Base-by-base conservation (phyloP, 805 yeast genomes). In the Sugiyamaella chiloensis region DNA sequence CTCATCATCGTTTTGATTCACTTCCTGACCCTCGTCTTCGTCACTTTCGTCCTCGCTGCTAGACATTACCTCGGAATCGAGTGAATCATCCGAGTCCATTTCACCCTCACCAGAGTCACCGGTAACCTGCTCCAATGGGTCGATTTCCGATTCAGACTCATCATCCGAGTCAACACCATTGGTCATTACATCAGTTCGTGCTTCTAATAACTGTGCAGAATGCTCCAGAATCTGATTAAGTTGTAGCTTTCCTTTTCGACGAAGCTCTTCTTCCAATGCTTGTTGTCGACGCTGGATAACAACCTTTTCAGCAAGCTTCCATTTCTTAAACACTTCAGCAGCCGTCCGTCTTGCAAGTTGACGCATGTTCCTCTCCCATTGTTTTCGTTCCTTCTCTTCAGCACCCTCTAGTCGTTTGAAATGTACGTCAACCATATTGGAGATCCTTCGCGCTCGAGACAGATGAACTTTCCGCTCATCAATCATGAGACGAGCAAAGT, bases 361-460 rank as follows among this genome's bases (percentile, higher is more conserved):
- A 48, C 75, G 71, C 49, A 85, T 72, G 45, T 80, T 79, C 56
- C 79, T 84, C 57, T 89, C 95, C 57, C 81, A 79, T 49, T 85
- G 95, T 54, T 82, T 82, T 19, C 76, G 75, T 49, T 80, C 78
- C 49, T 95, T 78, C 56, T 91, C 98, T 54, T 86, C 87, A 37
- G 95, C 96, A 49, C 96, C 96, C 0, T 84, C 81, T 42, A 86
- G 75, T 62, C 90, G 82, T 56, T 85, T 85, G 71, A 88, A 91
- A 68, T 93, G 90, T 41, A 75, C 80, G 52, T 91, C 97, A 17
- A 93, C 71, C 86, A 88, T 85, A 40, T 74, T 81, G 0, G 96
- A 83, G 4, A 89, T 76, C 54, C 80, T 85, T 57, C 80, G 78
- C 1, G 87, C 80, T 54, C 81, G 74, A n/a, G 83, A 76, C 12